phyloP scores from a whole-genome alignment of 345 rosid species.

The Salix viminalis region DNA sequence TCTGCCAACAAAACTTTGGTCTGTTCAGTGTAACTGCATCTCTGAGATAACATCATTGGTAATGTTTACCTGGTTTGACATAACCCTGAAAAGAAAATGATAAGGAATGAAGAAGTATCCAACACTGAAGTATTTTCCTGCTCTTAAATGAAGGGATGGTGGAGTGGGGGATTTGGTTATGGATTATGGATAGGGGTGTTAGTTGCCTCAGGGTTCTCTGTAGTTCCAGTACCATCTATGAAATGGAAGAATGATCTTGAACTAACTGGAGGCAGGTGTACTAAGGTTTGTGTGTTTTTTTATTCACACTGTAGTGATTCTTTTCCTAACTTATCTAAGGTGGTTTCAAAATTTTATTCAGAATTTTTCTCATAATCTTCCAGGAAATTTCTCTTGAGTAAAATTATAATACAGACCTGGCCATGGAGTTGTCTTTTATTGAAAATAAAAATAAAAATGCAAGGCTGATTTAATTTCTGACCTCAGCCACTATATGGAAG shows the following conservation, averaged over 20 bases:
- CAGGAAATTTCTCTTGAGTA: background rate
- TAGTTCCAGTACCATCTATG: constrained; percentile 69
- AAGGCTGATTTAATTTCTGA: background rate
- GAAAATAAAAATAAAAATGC: background rate
- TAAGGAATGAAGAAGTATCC: background rate
- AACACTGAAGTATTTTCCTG: constrained; percentile 13
- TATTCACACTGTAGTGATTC: background rate
- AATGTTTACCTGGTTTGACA: background rate
- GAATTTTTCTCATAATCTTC: too few relatives aligned
- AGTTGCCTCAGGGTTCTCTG: constrained; percentile 82
- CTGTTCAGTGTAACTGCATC: background rate
- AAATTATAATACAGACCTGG: background rate
- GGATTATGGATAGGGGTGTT: constrained; percentile 89
- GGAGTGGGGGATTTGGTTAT: constrained; percentile 86
- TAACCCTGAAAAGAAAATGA: constrained; percentile 1
- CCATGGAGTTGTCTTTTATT: background rate
- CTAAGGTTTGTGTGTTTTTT: constrained; percentile 46
- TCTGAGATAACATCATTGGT: background rate
- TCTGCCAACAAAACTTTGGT: background rate
- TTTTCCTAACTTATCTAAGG: background rate
- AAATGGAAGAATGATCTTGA: constrained; percentile 69
- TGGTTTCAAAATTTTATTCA: background rate
- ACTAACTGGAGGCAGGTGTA: constrained; percentile 42
- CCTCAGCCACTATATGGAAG: background rate
- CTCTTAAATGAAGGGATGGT: constrained; percentile 69